Evolutionary conservation across 441 rosid species (phyloP).

Genomic region (Eutrema salsugineum): DNA sequence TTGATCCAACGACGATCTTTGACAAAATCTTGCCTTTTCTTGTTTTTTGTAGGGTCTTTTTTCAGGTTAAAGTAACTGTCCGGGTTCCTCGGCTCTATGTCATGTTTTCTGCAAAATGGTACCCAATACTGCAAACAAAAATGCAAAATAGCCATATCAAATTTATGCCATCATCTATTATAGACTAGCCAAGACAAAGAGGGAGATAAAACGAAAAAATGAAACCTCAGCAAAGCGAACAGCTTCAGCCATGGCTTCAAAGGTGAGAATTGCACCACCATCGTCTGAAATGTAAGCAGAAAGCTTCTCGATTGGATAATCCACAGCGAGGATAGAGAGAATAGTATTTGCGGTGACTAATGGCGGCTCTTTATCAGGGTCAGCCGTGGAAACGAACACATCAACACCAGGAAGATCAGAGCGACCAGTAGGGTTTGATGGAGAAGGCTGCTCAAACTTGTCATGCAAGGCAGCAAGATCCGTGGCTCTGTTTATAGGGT

Average conservation of each 20-base stretch:
- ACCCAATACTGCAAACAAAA: slow-evolving; percentile 63
- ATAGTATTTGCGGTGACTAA: slow-evolving; percentile 82
- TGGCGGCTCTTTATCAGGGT: slow-evolving; percentile 84
- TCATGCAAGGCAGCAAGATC: slow-evolving; percentile 67
- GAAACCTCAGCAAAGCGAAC: slow-evolving; percentile 66
- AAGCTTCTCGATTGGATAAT: slow-evolving; percentile 80
- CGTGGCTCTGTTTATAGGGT: slow-evolving; percentile 77
- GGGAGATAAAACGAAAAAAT: background rate
- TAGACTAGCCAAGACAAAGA: background rate
- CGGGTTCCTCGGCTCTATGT: slow-evolving; percentile 84
- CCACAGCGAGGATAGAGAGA: slow-evolving; percentile 64
- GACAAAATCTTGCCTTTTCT: slow-evolving; percentile 72
- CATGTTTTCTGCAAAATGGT: slow-evolving; percentile 91
- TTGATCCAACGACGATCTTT: slow-evolving; percentile 90
- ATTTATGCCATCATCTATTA: background rate
- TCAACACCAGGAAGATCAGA: slow-evolving; percentile 87
- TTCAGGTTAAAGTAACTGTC: slow-evolving; percentile 62
- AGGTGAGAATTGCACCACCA: slow-evolving; percentile 86
- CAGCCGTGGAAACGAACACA: slow-evolving; percentile 79
- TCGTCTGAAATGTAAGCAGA: slow-evolving; percentile 77
- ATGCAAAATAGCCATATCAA: background rate
- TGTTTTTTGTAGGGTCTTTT: slow-evolving; percentile 64
- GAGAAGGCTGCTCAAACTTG: slow-evolving; percentile 70
- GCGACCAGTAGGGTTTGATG: slow-evolving; percentile 70
- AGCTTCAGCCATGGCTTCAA: slow-evolving; percentile 96